phyloP scores from a whole-genome alignment of 495 filamentous ascomycete species.

The Xylaria nigripes region DNA sequence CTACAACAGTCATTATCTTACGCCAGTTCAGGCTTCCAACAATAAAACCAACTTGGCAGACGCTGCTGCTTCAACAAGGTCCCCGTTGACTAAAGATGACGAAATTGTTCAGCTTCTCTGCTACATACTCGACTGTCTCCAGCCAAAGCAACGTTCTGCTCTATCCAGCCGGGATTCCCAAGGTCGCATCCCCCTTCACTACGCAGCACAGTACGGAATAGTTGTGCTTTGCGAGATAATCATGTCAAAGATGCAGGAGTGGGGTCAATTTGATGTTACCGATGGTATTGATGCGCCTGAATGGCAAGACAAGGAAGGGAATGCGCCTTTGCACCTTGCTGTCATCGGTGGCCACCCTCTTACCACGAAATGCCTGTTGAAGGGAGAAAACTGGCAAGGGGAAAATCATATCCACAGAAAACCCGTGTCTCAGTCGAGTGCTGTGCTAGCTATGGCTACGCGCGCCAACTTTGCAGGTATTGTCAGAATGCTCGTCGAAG shows the following conservation, averaged over 20 bases:
- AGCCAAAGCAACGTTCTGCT: slow-evolving; percentile 58
- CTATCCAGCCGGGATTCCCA: slow-evolving; percentile 64
- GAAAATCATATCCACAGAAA: slow-evolving; percentile 52
- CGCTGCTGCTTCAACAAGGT: slow-evolving; percentile 40
- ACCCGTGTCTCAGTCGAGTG: slow-evolving; percentile 72
- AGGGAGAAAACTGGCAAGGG: slow-evolving; percentile 67
- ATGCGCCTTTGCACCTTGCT: slow-evolving; percentile 82
- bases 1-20: slow-evolving; percentile 54
- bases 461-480: slow-evolving; percentile 77
- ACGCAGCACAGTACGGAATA: slow-evolving; percentile 91
- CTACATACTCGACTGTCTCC: slow-evolving; percentile 63
- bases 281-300: slow-evolving; percentile 73
- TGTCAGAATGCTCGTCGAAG: slow-evolving; percentile 77
- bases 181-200: slow-evolving; percentile 84
- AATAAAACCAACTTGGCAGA: slow-evolving; percentile 34
- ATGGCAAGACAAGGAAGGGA: slow-evolving; percentile 91
- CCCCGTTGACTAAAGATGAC: slow-evolving; percentile 58
- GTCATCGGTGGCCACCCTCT: slow-evolving; percentile 85
- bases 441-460: slow-evolving; percentile 78
- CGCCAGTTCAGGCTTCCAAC: slow-evolving; percentile 50
- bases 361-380: slow-evolving; percentile 71
- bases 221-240: slow-evolving; percentile 79
- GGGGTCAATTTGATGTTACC: slow-evolving; percentile 76
- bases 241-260: slow-evolving; percentile 78
- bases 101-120: slow-evolving; percentile 65